Percentiles rank a stretch among this genome's conserved stretches.
Conservation (phyloP, 2,329 filamentous ascomycete genomes). For the Trichoderma oligosporum region DNA sequence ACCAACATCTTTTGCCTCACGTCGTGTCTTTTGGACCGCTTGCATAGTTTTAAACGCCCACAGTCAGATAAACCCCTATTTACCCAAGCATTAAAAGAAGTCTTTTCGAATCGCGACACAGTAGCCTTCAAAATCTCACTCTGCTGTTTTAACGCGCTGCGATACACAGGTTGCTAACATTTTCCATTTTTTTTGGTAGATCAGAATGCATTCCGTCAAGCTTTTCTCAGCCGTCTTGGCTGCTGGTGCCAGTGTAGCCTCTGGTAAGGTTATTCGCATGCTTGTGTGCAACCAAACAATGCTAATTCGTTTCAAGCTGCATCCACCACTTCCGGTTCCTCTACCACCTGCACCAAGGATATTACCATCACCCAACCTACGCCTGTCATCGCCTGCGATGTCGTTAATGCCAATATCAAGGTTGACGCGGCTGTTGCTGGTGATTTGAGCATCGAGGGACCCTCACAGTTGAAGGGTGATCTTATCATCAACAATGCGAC, state of each 20-base stretch:
- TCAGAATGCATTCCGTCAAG: conserved; percentile 47
- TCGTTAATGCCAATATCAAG: conserved; percentile 64
- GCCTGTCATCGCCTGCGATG: conserved; percentile 61
- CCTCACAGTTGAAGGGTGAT: conserved; percentile 53
- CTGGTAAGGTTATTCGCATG: conserved; percentile 37
- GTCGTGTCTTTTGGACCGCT: conserved; percentile 25
- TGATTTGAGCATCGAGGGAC: conserved; percentile 59
- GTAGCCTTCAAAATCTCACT: background rate
- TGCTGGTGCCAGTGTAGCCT: conserved; percentile 38
- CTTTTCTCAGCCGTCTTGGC: conserved; percentile 45
- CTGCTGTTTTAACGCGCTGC: background rate
- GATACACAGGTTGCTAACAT: conserved; percentile 5
- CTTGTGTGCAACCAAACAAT: background rate
- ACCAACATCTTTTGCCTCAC: conserved; percentile 25
- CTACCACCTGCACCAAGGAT: conserved; percentile 43
- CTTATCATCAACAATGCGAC: conserved; percentile 59
- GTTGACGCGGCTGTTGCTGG: conserved; percentile 56
- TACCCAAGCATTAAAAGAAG: background rate
- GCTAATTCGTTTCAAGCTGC: background rate
- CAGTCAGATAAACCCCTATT: conserved; percentile 20
- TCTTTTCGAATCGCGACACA: background rate
- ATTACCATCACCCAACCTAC: conserved; percentile 63
- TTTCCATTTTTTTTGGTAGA: conserved; percentile 24
- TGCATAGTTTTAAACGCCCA: conserved; percentile 24
- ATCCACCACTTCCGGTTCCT: no score